Evolutionary conservation across 1,284 basidiomycete species (phyloP), one percentile per base, ranked within the genome.

Genomic region (Tranzscheliella williamsii): DNA sequence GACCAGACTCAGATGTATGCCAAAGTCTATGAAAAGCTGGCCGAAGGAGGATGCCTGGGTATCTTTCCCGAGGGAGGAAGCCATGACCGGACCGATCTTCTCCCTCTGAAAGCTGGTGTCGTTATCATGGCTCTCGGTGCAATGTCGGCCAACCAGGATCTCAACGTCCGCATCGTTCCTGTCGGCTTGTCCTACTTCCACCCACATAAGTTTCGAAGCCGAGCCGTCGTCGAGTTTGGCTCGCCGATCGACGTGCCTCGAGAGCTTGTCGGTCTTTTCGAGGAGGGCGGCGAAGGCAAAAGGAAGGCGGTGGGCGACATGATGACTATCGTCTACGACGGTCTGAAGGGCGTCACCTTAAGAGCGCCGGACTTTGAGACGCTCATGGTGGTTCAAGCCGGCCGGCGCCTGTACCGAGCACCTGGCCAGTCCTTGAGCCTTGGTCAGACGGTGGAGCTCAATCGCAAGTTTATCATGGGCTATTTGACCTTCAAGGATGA

Each of bases 321-420:
- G 70, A 83, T 99, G 62, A 89, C 96, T 69, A 81, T 95, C 49
- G 88, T 96, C 50, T 96, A 95, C 73, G 90, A 97, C 74, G 90
- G 86, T n/a, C 81, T 99, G 67, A 96, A 97, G 80, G 93, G 91
- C 2, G 95, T 98, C 34, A 99, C 95, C 0, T 85, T 98, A 34
- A 84, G 93, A 45, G 91, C 94, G 8, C 92, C 95, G 1, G 95
- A 99, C 79, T 98, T 90, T 78, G 95, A 99, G 69, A 98, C 95
- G 2, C 83, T 99, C 47, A 95, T 97, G 92, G 84, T 95, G 54
- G 90, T 97, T 49, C 95, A 99, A 84, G 95, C 95, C 13, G 91
- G 89, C 18, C 85, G 95, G 38, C 84, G 95, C 40, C 82, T 99
- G 46, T 98, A 98, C 81, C 90, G 90, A 69, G 89, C 91, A 4